These are phyloP conservation scores for Calonectria naviculata DNA, from an alignment of 2,329 filamentous ascomycete species.

Conservation along the genomic window DNA sequence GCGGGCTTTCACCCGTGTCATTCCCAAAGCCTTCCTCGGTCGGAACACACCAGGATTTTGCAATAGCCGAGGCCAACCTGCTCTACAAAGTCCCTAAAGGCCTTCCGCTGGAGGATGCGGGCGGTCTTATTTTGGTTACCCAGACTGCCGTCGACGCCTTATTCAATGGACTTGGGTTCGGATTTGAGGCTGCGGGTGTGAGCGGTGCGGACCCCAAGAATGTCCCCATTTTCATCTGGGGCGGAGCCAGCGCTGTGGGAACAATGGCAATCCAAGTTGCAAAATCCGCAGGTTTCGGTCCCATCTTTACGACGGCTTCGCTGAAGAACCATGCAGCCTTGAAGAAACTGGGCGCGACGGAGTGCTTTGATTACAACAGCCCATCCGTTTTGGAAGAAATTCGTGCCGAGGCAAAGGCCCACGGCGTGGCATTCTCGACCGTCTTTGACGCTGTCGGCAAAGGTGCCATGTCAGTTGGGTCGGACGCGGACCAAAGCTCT, in stretches of 20 bases:
- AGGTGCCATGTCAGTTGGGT: background rate
- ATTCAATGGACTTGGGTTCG: constrained; percentile 15
- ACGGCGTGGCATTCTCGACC: background rate
- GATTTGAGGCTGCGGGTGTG: background rate
- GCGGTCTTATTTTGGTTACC: background rate
- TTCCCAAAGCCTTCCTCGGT: background rate
- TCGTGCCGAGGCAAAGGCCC: background rate
- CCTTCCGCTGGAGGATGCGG: background rate
- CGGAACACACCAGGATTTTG: constrained; percentile 25
- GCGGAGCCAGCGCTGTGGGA: constrained; percentile 49
- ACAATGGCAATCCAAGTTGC: constrained; percentile 49
- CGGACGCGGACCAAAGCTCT: background rate
- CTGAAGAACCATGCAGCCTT: constrained; percentile 44
- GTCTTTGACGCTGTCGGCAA: constrained; percentile 6
- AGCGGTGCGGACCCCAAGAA: background rate
- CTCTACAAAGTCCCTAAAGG: background rate
- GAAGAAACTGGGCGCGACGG: constrained; percentile 45
- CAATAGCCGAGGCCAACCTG: constrained; percentile 17
- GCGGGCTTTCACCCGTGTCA: background rate
- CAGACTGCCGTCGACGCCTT: constrained; percentile 2
- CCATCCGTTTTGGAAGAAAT: constrained; percentile 2
- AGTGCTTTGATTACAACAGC: constrained; percentile 48
- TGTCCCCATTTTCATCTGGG: constrained; percentile 46
- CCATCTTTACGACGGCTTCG: constrained; percentile 48
- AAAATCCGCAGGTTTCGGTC: constrained; percentile 40